Conservation (phyloP, 2,329 filamentous ascomycete genomes). For the Aspergillus pseudoglaucus region DNA sequence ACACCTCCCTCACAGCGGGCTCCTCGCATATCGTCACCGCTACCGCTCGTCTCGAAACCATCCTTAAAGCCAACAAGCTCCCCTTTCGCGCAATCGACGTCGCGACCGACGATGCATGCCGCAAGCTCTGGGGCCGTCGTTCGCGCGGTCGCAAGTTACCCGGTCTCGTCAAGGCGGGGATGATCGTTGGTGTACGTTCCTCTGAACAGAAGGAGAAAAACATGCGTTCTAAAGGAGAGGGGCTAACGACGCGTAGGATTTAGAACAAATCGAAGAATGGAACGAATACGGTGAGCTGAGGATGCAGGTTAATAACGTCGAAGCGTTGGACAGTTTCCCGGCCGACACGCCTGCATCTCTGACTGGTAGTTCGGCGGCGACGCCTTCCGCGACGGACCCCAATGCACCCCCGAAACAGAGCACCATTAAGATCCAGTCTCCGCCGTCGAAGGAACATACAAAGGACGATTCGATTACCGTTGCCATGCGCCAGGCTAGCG, state of each 20-base stretch:
- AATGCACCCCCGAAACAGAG: constrained; percentile 22
- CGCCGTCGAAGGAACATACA: constrained; percentile 29
- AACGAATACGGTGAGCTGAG: constrained; percentile 97
- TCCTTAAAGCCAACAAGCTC: constrained; percentile 88
- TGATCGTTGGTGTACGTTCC: constrained; percentile 71
- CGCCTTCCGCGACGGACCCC: constrained; percentile 13
- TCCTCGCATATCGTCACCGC: constrained; percentile 95
- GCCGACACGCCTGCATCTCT: constrained; percentile 6
- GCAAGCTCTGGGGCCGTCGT: constrained; percentile 80
- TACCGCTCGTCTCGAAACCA: constrained; percentile 91
- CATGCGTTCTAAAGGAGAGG: background rate
- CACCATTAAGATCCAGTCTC: constrained; percentile 38
- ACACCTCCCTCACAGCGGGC: constrained; percentile 90
- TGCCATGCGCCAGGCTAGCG: constrained; percentile 39
- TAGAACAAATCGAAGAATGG: constrained; percentile 95
- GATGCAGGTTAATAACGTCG: constrained; percentile 59
- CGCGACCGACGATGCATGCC: constrained; percentile 80
- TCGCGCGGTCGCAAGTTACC: constrained; percentile 84
- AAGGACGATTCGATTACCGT: constrained; percentile 34
- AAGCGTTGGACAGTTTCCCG: constrained; percentile 28
- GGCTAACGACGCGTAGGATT: constrained; percentile 54
- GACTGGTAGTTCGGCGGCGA: constrained; percentile 15
- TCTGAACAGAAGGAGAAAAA: no score
- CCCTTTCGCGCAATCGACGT: constrained; percentile 90
- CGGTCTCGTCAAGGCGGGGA: constrained; percentile 77